These are phyloP conservation scores for Mortierella sp. DNA, from an alignment of 371 early-diverging fungal genomes.

Conservation along the genomic window DNA sequence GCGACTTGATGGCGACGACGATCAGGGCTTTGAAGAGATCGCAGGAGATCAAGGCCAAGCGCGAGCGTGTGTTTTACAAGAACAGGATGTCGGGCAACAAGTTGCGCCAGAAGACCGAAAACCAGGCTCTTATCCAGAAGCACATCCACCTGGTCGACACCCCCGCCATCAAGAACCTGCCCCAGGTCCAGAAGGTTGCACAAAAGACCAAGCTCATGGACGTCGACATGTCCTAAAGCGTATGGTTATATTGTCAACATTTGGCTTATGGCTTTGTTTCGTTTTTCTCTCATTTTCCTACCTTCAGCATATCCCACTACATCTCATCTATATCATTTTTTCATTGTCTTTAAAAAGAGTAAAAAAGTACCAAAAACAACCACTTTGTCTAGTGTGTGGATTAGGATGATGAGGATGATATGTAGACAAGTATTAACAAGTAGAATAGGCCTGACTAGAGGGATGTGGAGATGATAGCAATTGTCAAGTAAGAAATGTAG, in stretches of 20 bases:
- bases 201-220: slow-evolving; percentile 70
- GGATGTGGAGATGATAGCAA: too few species aligned
- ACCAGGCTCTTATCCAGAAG: slow-evolving; percentile 83
- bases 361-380: neutral
- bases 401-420: neutral
- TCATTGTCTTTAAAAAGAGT: neutral
- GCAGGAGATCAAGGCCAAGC: slow-evolving; percentile 90
- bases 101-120: slow-evolving; percentile 80
- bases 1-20: slow-evolving; percentile 94
- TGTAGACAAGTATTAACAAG: neutral
- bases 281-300: neutral
- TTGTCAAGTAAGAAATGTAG: too few species aligned
- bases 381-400: neutral
- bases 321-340: neutral
- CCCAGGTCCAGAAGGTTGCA: slow-evolving; percentile 71
- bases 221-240: slow-evolving; percentile 68
- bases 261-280: too few species aligned
- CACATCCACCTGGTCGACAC: slow-evolving; percentile 88
- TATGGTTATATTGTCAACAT: too few species aligned
- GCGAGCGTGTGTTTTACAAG: slow-evolving; percentile 93
- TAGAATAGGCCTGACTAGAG: too few species aligned
- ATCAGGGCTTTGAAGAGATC: slow-evolving; percentile 98
- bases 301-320: neutral
- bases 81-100: slow-evolving; percentile 89
- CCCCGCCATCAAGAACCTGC: slow-evolving; percentile 70